Evolutionary conservation across 2,329 filamentous ascomycete species (phyloP), one percentile per base, ranked within the genome.

Genomic region (Neonectria punicea): DNA sequence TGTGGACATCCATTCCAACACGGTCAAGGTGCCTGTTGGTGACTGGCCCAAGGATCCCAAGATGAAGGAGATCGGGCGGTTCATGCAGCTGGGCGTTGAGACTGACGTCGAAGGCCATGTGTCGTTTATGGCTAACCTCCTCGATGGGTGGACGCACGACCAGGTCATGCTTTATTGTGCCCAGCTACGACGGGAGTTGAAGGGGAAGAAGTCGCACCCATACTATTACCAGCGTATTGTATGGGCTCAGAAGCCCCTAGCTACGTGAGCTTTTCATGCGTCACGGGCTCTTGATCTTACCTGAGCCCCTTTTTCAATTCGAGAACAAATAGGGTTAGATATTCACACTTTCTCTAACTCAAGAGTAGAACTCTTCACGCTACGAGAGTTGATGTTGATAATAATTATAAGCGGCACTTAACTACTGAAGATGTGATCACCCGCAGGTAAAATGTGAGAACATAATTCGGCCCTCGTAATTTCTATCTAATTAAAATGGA

Each of bases 91-190:
- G n/a, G 73, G 77, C 1, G 66, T 80, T 2, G 67, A 77, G n/a
- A 74, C 78, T 16, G 78, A 80, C 30, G 71, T 77, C 2, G 78
- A 80, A 55, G 79, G 79, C 9, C 73, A 73, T 22, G 71, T 76
- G 6, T 34, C 75, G 8, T 79, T 76, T 39, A 76, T 81, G 67
- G 75, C 73, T 6, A 65, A 57, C 16, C 68, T 79, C 6, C 74
- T 81, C 36, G 77, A 80, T 20, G 77, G 77, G 0, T 81, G 79
- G 79, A 67, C 71, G 0, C 67, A 65, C 8, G 72, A 77, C 16
- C 74, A 81, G 59, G 74, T 80, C 1, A 58, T 74, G 2, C 65
- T 76, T 6, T 80, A 78, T 53, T 75, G 79, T 7, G 71, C 73
- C 1, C 73, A 78, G 34, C 67, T 80, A 11, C 75, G 74, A 18